These are phyloP conservation scores for Acanthamoeba sp. DNA, from an alignment of 208 protist genomes.

Conservation along the genomic window DNA sequence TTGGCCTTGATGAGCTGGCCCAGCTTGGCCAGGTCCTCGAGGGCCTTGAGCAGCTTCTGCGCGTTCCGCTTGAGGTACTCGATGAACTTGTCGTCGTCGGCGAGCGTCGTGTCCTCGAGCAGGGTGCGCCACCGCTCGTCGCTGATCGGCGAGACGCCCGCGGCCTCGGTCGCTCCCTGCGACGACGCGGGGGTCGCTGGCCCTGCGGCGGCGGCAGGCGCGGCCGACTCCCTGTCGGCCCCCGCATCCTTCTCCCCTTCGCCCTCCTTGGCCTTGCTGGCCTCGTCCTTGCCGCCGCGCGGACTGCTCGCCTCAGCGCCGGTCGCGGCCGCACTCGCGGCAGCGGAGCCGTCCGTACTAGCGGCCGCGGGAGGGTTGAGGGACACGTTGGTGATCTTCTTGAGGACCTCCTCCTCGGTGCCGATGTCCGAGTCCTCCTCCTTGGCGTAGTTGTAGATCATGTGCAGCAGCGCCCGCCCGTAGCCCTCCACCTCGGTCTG, in stretches of 20 bases:
- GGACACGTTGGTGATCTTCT: slow-evolving; percentile 9
- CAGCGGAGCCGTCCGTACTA: background rate
- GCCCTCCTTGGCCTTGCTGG: background rate
- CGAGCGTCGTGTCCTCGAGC: slow-evolving; percentile 37
- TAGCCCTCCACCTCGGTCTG: slow-evolving; percentile 44
- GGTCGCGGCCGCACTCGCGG: background rate
- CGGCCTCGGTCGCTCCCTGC: background rate
- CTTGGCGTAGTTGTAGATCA: slow-evolving; percentile 60
- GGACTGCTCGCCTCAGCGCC: background rate
- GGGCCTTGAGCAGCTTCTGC: slow-evolving; percentile 45
- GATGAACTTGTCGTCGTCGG: slow-evolving; percentile 70
- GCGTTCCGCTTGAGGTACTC: slow-evolving; percentile 65
- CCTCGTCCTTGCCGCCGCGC: background rate
- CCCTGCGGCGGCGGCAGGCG: background rate
- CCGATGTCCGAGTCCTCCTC: slow-evolving; percentile 51
- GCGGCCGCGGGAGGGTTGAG: background rate
- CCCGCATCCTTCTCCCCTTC: background rate
- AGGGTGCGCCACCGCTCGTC: slow-evolving; percentile 21
- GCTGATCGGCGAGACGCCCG: background rate
- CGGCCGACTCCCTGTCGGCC: background rate
- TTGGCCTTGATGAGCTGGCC: slow-evolving; percentile 45
- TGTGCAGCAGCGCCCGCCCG: slow-evolving; percentile 45
- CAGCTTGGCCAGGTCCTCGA: slow-evolving; percentile 57
- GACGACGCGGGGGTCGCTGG: background rate
- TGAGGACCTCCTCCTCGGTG: slow-evolving; percentile 49